phyloP scores from a whole-genome alignment of 2,329 filamentous ascomycete genomes.

The Talaromyces marneffei region DNA sequence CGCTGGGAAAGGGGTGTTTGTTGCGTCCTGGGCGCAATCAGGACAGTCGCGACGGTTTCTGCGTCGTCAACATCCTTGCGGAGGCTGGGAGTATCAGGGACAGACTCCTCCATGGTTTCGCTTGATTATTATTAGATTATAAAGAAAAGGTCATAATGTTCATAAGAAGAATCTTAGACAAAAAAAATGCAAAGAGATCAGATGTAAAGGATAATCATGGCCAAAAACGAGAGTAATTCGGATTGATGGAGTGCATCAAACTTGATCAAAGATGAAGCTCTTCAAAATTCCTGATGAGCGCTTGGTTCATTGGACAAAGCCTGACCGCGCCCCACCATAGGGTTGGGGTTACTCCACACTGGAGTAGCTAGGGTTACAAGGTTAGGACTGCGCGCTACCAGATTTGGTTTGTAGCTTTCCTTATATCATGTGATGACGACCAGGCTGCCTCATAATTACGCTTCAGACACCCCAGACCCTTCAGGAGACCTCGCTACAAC shows the following conservation, averaged over 20 bases:
- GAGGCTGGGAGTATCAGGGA: slow-evolving; percentile 37
- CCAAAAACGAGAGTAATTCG: neutral
- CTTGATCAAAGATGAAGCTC: neutral
- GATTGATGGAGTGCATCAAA: neutral
- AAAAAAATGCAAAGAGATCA: neutral
- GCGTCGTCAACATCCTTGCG: slow-evolving; percentile 33
- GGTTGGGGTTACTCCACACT: neutral
- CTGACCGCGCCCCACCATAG: neutral
- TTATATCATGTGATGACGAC: too few species aligned
- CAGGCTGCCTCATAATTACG: neutral
- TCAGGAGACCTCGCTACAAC: too few species aligned
- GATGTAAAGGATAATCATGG: neutral
- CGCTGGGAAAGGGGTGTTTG: slow-evolving; percentile 14
- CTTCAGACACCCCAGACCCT: too few species aligned
- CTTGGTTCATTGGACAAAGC: neutral
- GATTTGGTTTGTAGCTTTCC: too few species aligned
- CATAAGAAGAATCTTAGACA: neutral
- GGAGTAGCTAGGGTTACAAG: neutral
- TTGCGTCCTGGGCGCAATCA: slow-evolving; percentile 34
- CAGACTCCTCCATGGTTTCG: slow-evolving; percentile 33
- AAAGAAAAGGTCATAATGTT: neutral
- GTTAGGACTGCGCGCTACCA: neutral
- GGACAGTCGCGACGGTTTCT: slow-evolving; percentile 47
- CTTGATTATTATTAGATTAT: neutral
- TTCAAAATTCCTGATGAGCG: neutral